Evolutionary conservation across 2,329 filamentous ascomycete species (phyloP).

Genomic region (Talaromyces sp.): DNA sequence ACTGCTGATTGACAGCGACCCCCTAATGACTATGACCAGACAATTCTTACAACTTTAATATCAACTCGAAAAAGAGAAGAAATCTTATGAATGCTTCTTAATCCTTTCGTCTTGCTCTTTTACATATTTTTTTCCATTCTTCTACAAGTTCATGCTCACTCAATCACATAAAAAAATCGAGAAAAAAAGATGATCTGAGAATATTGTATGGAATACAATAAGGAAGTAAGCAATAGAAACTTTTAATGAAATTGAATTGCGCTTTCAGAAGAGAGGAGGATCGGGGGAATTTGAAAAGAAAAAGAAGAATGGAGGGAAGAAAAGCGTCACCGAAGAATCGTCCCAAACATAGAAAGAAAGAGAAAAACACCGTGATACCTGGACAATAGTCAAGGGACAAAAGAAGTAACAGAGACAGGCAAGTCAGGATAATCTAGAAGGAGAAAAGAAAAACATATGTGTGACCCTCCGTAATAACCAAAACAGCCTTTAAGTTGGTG

Average conservation of each 20-base stretch:
- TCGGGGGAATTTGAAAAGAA: not conserved
- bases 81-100: conserved; percentile 2
- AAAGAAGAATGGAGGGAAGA: not conserved
- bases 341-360: conserved; percentile 5
- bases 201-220: conserved; percentile 3
- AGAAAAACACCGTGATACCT: conserved; percentile 9
- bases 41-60: no score
- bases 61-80: no score
- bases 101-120: not conserved
- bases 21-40: no score
- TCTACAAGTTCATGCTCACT: not conserved
- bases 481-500: conserved; percentile 10
- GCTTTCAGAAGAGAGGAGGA: conserved; percentile 2
- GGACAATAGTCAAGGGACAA: conserved; percentile 11
- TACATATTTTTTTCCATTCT: not conserved
- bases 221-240: not conserved
- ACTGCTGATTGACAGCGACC: no score
- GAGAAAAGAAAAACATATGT: conserved; percentile 10
- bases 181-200: not conserved
- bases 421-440: conserved; percentile 12
- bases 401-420: conserved; percentile 3
- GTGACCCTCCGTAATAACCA: conserved; percentile 12
- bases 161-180: not conserved
- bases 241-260: conserved; percentile 7
- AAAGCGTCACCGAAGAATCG: conserved; percentile 9